Base-by-base conservation (phyloP, 169 alveolate species). In the Fabrea salina region DNA sequence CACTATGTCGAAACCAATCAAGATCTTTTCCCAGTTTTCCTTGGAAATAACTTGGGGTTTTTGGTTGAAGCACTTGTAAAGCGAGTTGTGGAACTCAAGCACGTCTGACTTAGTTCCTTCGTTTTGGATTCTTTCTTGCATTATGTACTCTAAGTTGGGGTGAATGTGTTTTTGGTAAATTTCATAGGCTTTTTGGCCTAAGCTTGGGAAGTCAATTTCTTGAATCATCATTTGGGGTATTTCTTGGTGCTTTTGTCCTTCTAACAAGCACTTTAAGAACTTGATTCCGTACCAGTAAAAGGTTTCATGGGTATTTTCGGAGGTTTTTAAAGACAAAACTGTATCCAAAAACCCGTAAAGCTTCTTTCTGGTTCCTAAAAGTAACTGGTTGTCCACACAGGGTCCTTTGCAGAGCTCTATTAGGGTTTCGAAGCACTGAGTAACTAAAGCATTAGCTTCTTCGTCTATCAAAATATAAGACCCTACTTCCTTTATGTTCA, bases 391-490 rank as follows among this genome's bases (percentile, higher is more conserved):
- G 4, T 74, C 68, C 0, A 74, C 40, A 54, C 81, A 74, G 0
- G 81, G 81, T 4, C 81, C 81, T 74, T 32, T 74, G 32, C 81
- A 74, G 1, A 74, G 74, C 16, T 54, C 50, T 35, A 54, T 74
- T 57, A 74, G 19, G 35, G 81, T 56, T 8, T 74, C 71, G 16
- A 51, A 54, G 35, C 68, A 50, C 16, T 51, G 50, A n/a, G 68
- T 68, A 0, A 74, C 39, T 5, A 54, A 30, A 19, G 27, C 19
- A 30, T 22, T 53, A 6, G 81, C 43, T 56, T 74, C 72, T 4
- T 53, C 22, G 33, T 74, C 71, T 2, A 33, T 54, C 13, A 51
- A 16, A 1, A 74, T 7, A 4, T 53, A 30, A 32, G 68, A 57
- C 6, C 68, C 72, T n/a, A 37, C 68, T 74, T 74, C 81, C 39